Percentiles rank a stretch among this genome's conserved stretches.
Evolutionary conservation across 139 green algal species (phyloP).

Genomic region (Nannochloris sp.): DNA sequence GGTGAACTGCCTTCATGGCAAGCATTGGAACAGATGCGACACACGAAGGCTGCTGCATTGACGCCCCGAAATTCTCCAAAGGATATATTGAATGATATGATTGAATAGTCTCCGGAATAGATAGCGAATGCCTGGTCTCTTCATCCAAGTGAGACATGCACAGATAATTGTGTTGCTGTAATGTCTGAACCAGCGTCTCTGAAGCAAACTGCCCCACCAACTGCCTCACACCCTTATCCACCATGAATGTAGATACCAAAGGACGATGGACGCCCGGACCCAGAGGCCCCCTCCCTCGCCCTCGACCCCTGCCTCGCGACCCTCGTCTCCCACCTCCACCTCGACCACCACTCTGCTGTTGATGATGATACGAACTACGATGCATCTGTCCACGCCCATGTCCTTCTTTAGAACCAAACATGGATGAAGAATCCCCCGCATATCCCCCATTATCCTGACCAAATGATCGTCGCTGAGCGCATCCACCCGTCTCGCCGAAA

Average conservation of each 20-base stretch:
- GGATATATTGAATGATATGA: constrained; percentile 76
- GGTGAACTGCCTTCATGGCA: constrained; percentile 60
- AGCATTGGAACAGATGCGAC: constrained; percentile 33
- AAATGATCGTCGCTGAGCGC: background rate
- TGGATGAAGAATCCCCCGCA: background rate
- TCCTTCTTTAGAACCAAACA: no score
- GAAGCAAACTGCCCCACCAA: constrained; percentile 44
- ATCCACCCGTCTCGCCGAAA: background rate
- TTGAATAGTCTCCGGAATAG: constrained; percentile 50
- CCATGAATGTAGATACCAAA: constrained; percentile 13
- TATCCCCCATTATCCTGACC: background rate
- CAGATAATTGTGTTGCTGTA: constrained; percentile 53
- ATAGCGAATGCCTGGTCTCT: constrained; percentile 21
- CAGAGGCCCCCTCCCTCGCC: constrained; percentile 3
- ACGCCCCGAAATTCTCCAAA: constrained; percentile 19
- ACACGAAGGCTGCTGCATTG: constrained; percentile 8
- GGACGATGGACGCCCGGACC: constrained; percentile 6
- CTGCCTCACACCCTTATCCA: constrained; percentile 25
- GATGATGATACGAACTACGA: background rate
- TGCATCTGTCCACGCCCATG: background rate
- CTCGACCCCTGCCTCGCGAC: background rate
- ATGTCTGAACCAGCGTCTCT: constrained; percentile 58
- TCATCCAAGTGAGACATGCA: constrained; percentile 23
- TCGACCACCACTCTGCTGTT: background rate
- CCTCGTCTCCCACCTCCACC: background rate